Percentiles rank a stretch among this genome's conserved stretches.
phyloP scores from a whole-genome alignment of 164 flowering plant species.

The Warburgia ugandensis region DNA sequence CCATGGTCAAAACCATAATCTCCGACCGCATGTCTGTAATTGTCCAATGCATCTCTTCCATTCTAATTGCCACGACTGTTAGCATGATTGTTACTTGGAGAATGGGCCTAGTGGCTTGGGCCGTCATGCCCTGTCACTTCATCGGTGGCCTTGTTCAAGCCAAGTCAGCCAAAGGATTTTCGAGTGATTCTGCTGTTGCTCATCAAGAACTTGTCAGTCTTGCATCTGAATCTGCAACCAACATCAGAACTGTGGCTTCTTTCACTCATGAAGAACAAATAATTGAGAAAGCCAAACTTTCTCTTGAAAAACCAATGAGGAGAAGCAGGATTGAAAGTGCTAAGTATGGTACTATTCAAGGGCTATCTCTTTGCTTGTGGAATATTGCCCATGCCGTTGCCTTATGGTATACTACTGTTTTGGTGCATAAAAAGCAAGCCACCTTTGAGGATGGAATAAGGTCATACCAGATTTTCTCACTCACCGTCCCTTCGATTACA shows the following conservation, averaged over 20 bases:
- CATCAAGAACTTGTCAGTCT: slow-evolving; percentile 45
- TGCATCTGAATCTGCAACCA: slow-evolving; percentile 53
- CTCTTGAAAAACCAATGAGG: slow-evolving; percentile 32
- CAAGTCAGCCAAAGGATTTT: slow-evolving; percentile 57
- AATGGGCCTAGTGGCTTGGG: slow-evolving; percentile 80
- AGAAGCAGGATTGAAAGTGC: slow-evolving; percentile 43
- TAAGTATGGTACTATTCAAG: slow-evolving; percentile 61
- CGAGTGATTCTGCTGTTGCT: slow-evolving; percentile 40
- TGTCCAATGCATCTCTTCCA: slow-evolving; percentile 75
- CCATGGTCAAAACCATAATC: slow-evolving; percentile 55
- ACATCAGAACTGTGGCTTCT: slow-evolving; percentile 61
- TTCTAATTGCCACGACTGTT: slow-evolving; percentile 60
- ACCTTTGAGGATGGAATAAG: slow-evolving; percentile 52
- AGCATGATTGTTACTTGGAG: slow-evolving; percentile 61
- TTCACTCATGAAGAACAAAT: slow-evolving; percentile 61
- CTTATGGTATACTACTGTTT: slow-evolving; percentile 56
- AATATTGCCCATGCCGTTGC: slow-evolving; percentile 76
- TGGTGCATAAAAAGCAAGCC: slow-evolving; percentile 41
- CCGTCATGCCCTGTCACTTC: slow-evolving; percentile 86
- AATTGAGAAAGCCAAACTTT: slow-evolving; percentile 36
- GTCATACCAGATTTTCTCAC: slow-evolving; percentile 66
- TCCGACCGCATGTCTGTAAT: slow-evolving; percentile 65
- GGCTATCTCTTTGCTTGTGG: slow-evolving; percentile 59
- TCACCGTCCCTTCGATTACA: slow-evolving; percentile 73
- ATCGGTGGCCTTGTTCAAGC: slow-evolving; percentile 73